phyloP scores from a whole-genome alignment of 345 rosid genomes.

The Geranium rotundifolium region DNA sequence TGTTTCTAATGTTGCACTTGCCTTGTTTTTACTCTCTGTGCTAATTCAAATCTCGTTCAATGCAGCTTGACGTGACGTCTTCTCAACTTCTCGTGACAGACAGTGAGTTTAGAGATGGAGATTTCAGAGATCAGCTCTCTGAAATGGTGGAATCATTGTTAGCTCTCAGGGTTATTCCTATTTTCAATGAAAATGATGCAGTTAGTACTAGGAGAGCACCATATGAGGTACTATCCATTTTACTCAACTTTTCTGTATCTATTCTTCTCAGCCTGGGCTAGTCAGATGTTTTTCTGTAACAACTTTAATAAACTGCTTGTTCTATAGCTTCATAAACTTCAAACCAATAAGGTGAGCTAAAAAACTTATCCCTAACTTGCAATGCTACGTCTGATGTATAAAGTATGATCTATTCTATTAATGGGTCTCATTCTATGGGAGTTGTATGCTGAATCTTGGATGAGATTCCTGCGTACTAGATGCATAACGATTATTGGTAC shows the following conservation, averaged over 20 bases:
- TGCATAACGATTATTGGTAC: not conserved
- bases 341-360: not conserved
- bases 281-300: not conserved
- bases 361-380: not conserved
- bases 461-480: not conserved
- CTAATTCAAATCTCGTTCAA: slow-evolving; percentile 5
- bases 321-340: not conserved
- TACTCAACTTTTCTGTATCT: not conserved
- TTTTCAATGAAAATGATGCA: slow-evolving; percentile 55
- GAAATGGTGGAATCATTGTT: slow-evolving; percentile 38
- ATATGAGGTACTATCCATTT: slow-evolving; percentile 30
- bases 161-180: slow-evolving; percentile 36
- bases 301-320: not conserved
- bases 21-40: not conserved
- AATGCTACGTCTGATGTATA: not conserved
- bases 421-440: not conserved
- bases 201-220: slow-evolving; percentile 54
- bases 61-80: slow-evolving; percentile 56
- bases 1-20: not conserved
- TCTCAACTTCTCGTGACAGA: slow-evolving; percentile 53
- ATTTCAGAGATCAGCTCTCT: slow-evolving; percentile 37
- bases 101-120: slow-evolving; percentile 37
- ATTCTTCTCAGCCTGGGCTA: not conserved
- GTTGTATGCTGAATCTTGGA: not conserved
- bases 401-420: not conserved